These are phyloP conservation scores for Saccharum officinarum DNA, from an alignment of 176 grass and related monocot genomes.

Conservation along the genomic window DNA sequence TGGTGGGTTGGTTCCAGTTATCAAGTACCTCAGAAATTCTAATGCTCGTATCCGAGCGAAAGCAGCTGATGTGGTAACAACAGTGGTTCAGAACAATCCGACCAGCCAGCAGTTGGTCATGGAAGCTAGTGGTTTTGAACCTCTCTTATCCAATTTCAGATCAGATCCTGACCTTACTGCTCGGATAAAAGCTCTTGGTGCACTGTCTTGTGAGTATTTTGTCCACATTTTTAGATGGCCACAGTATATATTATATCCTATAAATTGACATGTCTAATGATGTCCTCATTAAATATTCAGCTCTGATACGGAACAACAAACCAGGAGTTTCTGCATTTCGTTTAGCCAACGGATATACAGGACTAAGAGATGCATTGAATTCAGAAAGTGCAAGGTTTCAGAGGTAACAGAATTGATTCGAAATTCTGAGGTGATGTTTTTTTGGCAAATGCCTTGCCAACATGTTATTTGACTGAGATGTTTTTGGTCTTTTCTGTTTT, in stretches of 20 bases:
- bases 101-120: slow-evolving; percentile 90
- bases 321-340: slow-evolving; percentile 73
- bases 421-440: not conserved
- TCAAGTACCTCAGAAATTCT: slow-evolving; percentile 76
- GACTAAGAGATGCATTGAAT: slow-evolving; percentile 75
- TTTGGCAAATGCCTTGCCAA: not conserved
- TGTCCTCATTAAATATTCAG: slow-evolving; percentile 46
- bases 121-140: slow-evolving; percentile 94
- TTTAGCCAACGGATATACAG: slow-evolving; percentile 77
- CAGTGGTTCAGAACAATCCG: slow-evolving; percentile 94
- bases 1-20: slow-evolving; percentile 85
- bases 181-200: slow-evolving; percentile 87
- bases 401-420: slow-evolving; percentile 43
- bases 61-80: slow-evolving; percentile 86
- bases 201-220: slow-evolving; percentile 74
- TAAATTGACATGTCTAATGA: slow-evolving; percentile 23
- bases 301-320: slow-evolving; percentile 86
- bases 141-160: slow-evolving; percentile 78
- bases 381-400: slow-evolving; percentile 76
- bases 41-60: slow-evolving; percentile 83
- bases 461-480: not conserved
- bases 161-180: slow-evolving; percentile 85
- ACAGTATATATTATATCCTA: not conserved
- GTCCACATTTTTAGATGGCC: slow-evolving; percentile 6
- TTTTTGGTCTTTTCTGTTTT: not conserved